These are phyloP conservation scores for Triticum urartu DNA, from an alignment of 176 grass and related monocot species.

Conservation along the genomic window DNA sequence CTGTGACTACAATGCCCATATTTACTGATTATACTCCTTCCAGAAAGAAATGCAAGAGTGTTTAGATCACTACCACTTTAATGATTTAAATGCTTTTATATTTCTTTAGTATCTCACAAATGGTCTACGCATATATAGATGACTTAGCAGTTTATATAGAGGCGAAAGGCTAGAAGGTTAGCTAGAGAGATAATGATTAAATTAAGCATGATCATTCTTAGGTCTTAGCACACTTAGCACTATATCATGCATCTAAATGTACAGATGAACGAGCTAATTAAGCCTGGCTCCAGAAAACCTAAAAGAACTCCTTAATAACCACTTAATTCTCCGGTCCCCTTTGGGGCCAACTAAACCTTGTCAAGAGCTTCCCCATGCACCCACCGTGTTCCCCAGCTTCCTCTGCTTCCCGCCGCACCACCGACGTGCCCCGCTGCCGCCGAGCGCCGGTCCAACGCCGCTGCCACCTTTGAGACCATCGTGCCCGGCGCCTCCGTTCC, in stretches of 20 bases:
- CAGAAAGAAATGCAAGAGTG: no score
- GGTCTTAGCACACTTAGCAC: not conserved
- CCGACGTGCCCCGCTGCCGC: not conserved
- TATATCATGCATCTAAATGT: not conserved
- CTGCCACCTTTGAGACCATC: constrained; percentile 12
- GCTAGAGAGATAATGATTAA: not conserved
- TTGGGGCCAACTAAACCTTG: not conserved
- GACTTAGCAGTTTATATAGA: not conserved
- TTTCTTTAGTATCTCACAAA: no score
- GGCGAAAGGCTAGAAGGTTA: not conserved
- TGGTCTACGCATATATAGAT: not conserved
- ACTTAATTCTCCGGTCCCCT: constrained; percentile 15
- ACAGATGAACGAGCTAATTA: constrained; percentile 3
- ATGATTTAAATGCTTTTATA: no score
- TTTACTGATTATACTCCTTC: not conserved
- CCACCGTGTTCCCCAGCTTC: constrained; percentile 50
- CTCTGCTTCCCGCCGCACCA: constrained; percentile 42
- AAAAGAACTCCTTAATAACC: constrained; percentile 8
- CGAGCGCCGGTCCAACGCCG: not conserved
- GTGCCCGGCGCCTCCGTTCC: not conserved
- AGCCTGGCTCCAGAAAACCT: not conserved
- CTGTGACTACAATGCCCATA: not conserved
- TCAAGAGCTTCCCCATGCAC: constrained; percentile 50
- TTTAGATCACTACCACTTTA: no score
- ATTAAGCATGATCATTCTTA: constrained; percentile 18